These are phyloP conservation scores for Colletotrichum truncatum DNA, from an alignment of 2,329 filamentous ascomycete genomes.

Conservation along the genomic window DNA sequence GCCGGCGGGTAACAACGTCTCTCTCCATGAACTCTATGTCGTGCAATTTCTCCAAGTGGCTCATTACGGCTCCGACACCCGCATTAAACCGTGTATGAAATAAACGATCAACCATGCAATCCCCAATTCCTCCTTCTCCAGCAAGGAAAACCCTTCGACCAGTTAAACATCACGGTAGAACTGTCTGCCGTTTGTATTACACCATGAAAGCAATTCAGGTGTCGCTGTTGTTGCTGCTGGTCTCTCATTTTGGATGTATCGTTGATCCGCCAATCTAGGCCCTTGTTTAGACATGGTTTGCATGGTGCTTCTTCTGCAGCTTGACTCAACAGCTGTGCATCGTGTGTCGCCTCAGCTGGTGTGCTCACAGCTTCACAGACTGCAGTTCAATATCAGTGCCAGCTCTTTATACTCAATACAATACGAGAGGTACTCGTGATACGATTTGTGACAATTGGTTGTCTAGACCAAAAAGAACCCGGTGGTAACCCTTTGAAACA, in stretches of 20 bases:
- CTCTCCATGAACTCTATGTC: background rate
- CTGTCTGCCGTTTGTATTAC: background rate
- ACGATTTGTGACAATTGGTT: background rate
- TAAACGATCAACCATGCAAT: constrained; percentile 20
- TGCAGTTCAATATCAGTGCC: background rate
- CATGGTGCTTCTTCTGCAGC: background rate
- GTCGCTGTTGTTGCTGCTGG: background rate
- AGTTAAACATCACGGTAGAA: background rate
- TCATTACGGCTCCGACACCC: background rate
- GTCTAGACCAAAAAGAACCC: background rate
- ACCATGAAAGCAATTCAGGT: background rate
- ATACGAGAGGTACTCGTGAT: background rate
- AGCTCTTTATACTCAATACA: background rate
- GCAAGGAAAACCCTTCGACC: constrained; percentile 16
- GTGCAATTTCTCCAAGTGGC: background rate
- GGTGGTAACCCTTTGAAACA: background rate
- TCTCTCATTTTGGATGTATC: background rate
- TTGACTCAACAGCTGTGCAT: background rate
- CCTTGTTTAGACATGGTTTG: background rate
- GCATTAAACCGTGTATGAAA: background rate
- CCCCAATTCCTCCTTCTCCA: constrained; percentile 1
- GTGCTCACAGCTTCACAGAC: background rate
- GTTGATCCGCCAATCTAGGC: background rate
- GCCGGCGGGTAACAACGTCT: background rate
- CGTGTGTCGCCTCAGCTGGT: background rate